A percentile compares a stretch with the other conserved stretches of the same genome.
These are phyloP conservation scores for Candida cerambycidarum DNA, from an alignment of 805 yeast genomes.

Conservation along the genomic window DNA sequence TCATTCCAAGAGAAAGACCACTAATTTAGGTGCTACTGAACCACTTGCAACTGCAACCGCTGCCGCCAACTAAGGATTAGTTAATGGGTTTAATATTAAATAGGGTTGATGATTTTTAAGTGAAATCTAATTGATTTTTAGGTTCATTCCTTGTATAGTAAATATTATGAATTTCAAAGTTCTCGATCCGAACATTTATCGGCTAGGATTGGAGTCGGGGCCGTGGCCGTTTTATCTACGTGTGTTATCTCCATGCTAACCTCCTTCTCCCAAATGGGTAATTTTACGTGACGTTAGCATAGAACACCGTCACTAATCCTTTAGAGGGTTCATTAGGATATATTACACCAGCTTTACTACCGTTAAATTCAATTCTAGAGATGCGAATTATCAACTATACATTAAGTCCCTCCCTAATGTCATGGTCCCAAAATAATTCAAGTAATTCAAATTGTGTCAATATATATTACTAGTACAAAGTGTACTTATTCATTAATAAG, in stretches of 20 bases:
- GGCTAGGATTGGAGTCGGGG: neutral
- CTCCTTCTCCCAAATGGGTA: no score
- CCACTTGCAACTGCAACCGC: constrained; percentile 4
- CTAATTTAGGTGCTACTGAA: constrained; percentile 50
- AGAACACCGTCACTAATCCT: no score
- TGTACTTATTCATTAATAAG: constrained; percentile 4
- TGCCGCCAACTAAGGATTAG: no score
- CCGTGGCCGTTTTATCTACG: neutral
- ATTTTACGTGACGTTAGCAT: no score
- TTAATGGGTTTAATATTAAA: no score
- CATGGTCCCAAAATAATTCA: no score
- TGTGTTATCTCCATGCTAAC: neutral
- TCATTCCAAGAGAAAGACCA: constrained; percentile 66
- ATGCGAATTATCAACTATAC: no score
- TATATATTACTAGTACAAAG: constrained; percentile 6
- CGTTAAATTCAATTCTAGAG: neutral
- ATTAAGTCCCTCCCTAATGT: no score
- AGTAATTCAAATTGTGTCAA: no score
- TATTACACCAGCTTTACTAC: neutral
- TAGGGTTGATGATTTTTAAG: no score
- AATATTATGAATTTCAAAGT: neutral
- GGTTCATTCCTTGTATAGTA: constrained; percentile 3
- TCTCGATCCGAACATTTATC: neutral
- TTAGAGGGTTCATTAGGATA: no score
- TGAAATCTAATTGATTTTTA: neutral